A percentile compares a stretch with the other conserved stretches of the same genome.
Conservation (phyloP, 192 early-diverging fungal genomes). For the Backusella morwellensis region DNA sequence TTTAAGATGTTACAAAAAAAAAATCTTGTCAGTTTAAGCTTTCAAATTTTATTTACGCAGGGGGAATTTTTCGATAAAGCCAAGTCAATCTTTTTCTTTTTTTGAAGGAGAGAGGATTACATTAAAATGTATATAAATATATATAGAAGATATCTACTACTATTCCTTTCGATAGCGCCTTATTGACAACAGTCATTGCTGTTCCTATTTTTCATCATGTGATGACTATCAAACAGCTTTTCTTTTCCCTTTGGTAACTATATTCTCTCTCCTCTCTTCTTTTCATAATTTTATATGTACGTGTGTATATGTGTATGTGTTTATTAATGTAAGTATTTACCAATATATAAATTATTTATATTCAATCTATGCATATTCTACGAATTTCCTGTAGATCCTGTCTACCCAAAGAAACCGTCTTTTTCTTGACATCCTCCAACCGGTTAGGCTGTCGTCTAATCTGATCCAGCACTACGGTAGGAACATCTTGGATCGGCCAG, state of each 20-base stretch:
- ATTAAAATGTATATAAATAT: too few species aligned
- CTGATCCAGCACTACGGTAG: slow-evolving; percentile 2
- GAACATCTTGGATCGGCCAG: slow-evolving; percentile 15
- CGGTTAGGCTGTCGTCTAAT: neutral
- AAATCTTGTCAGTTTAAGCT: neutral
- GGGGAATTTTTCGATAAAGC: neutral
- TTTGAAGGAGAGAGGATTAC: neutral
- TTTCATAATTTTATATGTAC: neutral
- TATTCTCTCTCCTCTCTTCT: neutral
- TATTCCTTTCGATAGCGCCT: neutral
- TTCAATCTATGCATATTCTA: slow-evolving; percentile 12
- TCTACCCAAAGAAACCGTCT: slow-evolving; percentile 2
- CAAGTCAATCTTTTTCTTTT: neutral
- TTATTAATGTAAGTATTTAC: slow-evolving; percentile 3
- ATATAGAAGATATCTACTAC: too few species aligned
- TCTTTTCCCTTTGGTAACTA: neutral
- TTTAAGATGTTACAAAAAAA: neutral
- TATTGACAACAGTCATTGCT: neutral
- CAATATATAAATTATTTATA: slow-evolving; percentile 2
- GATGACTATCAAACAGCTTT: neutral
- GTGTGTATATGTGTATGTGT: neutral
- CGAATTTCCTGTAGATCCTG: slow-evolving; percentile 11
- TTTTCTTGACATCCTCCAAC: neutral
- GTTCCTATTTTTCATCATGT: neutral
- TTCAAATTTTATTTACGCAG: neutral